Base-by-base conservation (phyloP, 495 filamentous ascomycete genomes). In the Rostrohypoxylon terebratum region DNA sequence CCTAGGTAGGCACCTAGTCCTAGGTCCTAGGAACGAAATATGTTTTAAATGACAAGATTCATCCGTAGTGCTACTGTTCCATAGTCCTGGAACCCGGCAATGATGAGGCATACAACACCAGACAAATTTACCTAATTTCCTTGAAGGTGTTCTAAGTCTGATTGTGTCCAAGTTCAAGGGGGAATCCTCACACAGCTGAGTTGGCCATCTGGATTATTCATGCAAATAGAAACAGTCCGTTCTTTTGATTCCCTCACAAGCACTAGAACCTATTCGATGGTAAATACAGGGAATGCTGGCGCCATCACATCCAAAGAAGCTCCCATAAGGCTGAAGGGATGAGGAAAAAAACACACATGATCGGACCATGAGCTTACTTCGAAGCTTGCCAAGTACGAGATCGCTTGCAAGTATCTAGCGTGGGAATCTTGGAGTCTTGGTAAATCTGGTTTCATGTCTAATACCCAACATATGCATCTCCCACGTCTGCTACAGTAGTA, bases 311-410 rank as follows among this genome's bases (percentile, higher is more conserved):
- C 40, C 4, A n/a, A 34, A 20, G 14, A 54, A 13, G 34, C 23
- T 58, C n/a, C 34, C 55, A 54, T 60, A 67, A 14, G 64, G 64
- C 64, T 67, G 64, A 60, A 55, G 21, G n/a, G 51, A 18, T 40
- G 4, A 51, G 18, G n/a, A 8, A 18, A 45, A 45, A 45, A 45
- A 20, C 42, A 45, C 42, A 45, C 16, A 18, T 45, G 16, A 45
- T 45, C 42, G 13, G 16, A 45, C 16, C 42, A 45, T 16, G 42
- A 45, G 8, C 42, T 45, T 18, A 16, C 42, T 45, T 45, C n/a
- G 8, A 45, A 20, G 42, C 4, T 45, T 20, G 18, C 20, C 13
- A 45, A 45, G 42, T 45, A 45, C 42, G 42, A 45, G 42, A 45
- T 45, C 4, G 42, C 16, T 45, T 44, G 14, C 6, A 28, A 5